Base-by-base conservation (phyloP, 352 stramenopile genomes). In the Phytopythium aichiense region DNA sequence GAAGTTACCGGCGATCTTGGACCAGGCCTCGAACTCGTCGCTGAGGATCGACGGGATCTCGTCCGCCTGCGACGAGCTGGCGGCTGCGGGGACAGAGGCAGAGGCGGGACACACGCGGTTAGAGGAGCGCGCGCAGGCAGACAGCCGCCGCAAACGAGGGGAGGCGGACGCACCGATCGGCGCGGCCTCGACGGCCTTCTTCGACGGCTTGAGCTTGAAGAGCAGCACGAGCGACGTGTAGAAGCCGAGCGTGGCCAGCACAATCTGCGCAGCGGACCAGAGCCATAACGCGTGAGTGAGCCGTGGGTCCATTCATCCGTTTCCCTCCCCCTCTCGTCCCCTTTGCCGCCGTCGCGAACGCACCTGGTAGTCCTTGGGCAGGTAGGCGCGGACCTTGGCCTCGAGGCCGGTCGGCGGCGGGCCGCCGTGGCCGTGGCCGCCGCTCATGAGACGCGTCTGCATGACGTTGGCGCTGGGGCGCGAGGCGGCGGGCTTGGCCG, bases 311-410 rank as follows among this genome's bases (percentile, higher is more conserved):
- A 40, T 40, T 8, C 35, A 11, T 40, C 35, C 8, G 35, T 15
- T 4, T 8, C 9, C 35, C 35, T 40, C 9, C 35, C 35, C 12
- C 35, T 31, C 28, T 28, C 25, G 23, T 51, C 23, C 22, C 12
- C 12, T n/a, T 16, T 43, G 4, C 37, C 18, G 12, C 37, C 18
- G 40, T 33, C 15, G 45, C 20, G 42, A 45, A 54, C 77, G 65
- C 74, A 95, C 87, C 72, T 95, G 82, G 77, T 95, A 90, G 73
- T 95, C 83, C 64, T 95, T 58, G 42, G 87, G 87, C 63, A 95
- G 76, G 60, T 90, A 84, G 50, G 81, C 76, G 79, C 87, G 87
- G 67, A 95, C 85, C 71, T 91, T 89, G 61, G 84, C 87, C 77
- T 95, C 87, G 30, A 95, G 81, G 48, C 84, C 87, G 64, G 77